Evolutionary conservation across 2,329 filamentous ascomycete genomes (phyloP), one percentile per base, ranked within the genome.

Genomic region (Teratosphaeria pseudoeucalypti): DNA sequence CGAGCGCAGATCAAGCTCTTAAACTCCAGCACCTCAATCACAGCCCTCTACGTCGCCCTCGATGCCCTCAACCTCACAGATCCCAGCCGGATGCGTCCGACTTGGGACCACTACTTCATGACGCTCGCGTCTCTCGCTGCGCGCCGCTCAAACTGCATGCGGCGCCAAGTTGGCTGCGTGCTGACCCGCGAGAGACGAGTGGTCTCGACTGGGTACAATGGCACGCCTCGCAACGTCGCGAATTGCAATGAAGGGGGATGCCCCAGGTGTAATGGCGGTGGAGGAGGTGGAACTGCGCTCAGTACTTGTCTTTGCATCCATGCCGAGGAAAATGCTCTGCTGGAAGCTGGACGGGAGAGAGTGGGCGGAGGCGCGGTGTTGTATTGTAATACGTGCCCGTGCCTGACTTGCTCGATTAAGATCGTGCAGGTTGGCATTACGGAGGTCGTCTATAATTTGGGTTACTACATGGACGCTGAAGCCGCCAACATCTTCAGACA

Each of bases 51-150:
- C 72, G 78, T 81, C 3, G 86, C 88, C 9, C 82, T 99, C 1
- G 80, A 82, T 55, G 82, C 84, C 54, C 81, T 96, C 7, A 84
- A 95, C 71, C 82, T 99, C 29, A 81, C 87, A 1, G 86, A 94
- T 69, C 82, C 87, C 37, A 83, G 88, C 67, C 87, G 94, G 1
- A 80, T 99, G 39, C 85, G 94, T 1, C 94, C 94, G 0, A 86
- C 84, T 55, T 99, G 94, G 94, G 94, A 99, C 75, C 86, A 89
- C 68, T 99, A 99, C 77, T 99, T 99, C 72, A 99, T 99, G 94
- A 85, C 89, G 49, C 80, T 99, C n/a, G 92, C 94, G 5, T 90
- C 89, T 37, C 84, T 99, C 55, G 94, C 94, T 7, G 89, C 92
- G 0, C 88, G 90, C 66, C 84, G 94, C 64, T 90, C 87, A 71